Conservation (phyloP, 257 asterid genomes). For the Fraxinus anomala region DNA sequence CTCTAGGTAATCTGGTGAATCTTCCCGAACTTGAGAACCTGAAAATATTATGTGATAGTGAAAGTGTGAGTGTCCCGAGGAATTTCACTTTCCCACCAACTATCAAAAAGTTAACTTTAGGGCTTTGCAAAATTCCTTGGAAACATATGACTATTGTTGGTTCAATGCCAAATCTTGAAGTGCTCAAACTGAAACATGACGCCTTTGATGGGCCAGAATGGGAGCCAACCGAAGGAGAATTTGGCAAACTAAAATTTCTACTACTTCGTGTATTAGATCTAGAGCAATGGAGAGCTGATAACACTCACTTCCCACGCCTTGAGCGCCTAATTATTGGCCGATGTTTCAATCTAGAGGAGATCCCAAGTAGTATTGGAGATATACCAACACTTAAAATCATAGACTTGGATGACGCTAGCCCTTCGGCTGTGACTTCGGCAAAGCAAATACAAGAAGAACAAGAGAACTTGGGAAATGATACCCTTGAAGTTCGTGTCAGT, state of each 20-base stretch:
- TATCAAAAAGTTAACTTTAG: conserved; percentile 23
- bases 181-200: conserved; percentile 22
- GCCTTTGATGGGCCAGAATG: conserved; percentile 12
- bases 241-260: conserved; percentile 15
- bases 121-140: conserved; percentile 5
- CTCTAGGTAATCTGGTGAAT: conserved; percentile 2
- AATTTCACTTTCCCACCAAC: conserved; percentile 16
- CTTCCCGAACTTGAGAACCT: conserved; percentile 21
- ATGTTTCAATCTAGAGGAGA: conserved; percentile 22
- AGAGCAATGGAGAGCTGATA: conserved; percentile 17
- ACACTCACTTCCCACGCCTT: conserved; percentile 13
- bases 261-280: background rate
- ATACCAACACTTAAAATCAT: background rate
- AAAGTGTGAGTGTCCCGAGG: background rate
- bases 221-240: conserved; percentile 22
- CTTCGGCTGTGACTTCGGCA: conserved; percentile 12
- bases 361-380: conserved; percentile 24
- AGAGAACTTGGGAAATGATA: conserved; percentile 11
- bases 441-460: conserved; percentile 11
- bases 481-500: background rate
- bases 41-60: background rate
- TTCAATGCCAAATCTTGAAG: conserved; percentile 25
- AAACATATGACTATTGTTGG: conserved; percentile 16
- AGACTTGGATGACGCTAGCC: background rate
- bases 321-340: background rate